A percentile compares a stretch with the other conserved stretches of the same genome.
Conservation (phyloP, 2,329 filamentous ascomycete species). For the Epicoccum nigrum region DNA sequence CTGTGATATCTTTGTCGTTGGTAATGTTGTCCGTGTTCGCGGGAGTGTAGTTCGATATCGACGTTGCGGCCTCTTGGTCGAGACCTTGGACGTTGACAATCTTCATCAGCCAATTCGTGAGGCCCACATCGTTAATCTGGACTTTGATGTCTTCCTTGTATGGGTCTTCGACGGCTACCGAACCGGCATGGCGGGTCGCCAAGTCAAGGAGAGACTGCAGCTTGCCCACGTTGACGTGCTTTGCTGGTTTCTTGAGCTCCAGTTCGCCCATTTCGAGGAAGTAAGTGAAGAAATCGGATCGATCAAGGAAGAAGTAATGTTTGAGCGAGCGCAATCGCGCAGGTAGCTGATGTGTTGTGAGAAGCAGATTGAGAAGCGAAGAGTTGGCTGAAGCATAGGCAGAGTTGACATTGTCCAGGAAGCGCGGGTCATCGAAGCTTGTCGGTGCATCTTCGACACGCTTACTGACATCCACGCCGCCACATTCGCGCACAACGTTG, state of each 20-base stretch:
- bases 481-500: conserved; percentile 96
- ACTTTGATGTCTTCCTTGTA: conserved; percentile 99
- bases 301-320: conserved; percentile 98
- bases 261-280: conserved; percentile 91
- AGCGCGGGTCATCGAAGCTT: conserved; percentile 88
- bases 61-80: conserved; percentile 75
- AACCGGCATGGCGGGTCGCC: conserved; percentile 93
- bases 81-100: conserved; percentile 97
- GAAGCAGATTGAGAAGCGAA: conserved; percentile 84
- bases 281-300: conserved; percentile 97
- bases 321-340: conserved; percentile 88
- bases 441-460: conserved; percentile 85
- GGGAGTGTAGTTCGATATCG: conserved; percentile 73
- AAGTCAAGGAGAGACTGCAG: conserved; percentile 95
- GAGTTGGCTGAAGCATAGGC: conserved; percentile 96
- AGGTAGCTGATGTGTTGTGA: conserved; percentile 91
- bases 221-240: conserved; percentile 88
- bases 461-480: conserved; percentile 91
- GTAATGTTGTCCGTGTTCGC: conserved; percentile 63
- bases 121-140: conserved; percentile 91
- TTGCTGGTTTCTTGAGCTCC: conserved; percentile 88
- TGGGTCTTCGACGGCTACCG: conserved; percentile 88
- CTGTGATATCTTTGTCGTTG: conserved; percentile 83
- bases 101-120: conserved; percentile 92
- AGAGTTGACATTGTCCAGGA: conserved; percentile 93